These are phyloP conservation scores for Phytophthora tubulina DNA, from an alignment of 352 stramenopile genomes.

Conservation along the genomic window DNA sequence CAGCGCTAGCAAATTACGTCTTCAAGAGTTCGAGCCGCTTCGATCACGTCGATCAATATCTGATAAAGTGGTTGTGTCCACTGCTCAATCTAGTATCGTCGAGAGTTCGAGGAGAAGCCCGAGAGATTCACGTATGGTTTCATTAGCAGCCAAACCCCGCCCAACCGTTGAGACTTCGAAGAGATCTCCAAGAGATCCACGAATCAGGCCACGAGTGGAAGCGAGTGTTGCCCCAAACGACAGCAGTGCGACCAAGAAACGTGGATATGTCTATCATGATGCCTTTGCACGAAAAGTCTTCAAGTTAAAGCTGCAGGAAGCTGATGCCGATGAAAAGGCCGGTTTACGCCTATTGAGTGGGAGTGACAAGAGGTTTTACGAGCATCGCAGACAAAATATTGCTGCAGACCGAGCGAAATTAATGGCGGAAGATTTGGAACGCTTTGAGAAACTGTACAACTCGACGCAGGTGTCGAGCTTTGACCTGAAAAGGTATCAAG, in stretches of 20 bases:
- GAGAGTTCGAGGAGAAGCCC: background rate
- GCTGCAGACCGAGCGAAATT: slow-evolving; percentile 16
- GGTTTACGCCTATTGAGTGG: background rate
- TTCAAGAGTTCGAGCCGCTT: background rate
- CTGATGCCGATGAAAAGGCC: slow-evolving; percentile 26
- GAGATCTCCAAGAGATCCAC: background rate
- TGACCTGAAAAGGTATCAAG: slow-evolving; percentile 26
- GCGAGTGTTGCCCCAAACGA: background rate
- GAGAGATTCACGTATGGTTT: slow-evolving; percentile 1
- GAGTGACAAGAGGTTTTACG: slow-evolving; percentile 2
- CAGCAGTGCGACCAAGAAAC: background rate
- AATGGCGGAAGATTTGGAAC: slow-evolving; percentile 23
- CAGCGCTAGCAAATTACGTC: background rate
- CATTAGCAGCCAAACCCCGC: too few relatives aligned
- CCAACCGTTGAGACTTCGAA: too few relatives aligned
- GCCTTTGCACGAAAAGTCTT: slow-evolving; percentile 31
- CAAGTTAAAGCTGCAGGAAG: slow-evolving; percentile 37
- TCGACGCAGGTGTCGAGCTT: background rate
- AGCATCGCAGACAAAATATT: slow-evolving; percentile 9
- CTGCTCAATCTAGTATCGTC: background rate
- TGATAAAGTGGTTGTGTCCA: background rate
- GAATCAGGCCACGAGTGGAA: slow-evolving; percentile 3
- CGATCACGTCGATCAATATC: background rate
- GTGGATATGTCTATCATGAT: background rate
- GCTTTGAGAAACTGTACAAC: slow-evolving; percentile 26